Conservation (phyloP, 805 yeast species). For the Helenozyma baotianmanensis region DNA sequence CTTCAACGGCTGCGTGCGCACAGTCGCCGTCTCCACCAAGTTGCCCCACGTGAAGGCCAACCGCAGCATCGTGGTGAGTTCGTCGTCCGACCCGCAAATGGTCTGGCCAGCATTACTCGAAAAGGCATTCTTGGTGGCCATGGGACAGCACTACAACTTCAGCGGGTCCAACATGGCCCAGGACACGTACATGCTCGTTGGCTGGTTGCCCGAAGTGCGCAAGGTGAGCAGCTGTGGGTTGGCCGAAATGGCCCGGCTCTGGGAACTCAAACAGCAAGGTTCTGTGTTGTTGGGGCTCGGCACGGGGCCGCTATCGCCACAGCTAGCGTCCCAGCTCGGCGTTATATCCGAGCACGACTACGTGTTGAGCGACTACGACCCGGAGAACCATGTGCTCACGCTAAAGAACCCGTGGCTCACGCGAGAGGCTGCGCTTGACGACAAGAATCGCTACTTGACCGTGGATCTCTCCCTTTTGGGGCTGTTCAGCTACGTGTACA, state of each 20-base stretch:
- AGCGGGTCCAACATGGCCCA: conserved; percentile 72
- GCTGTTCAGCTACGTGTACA: conserved; percentile 48
- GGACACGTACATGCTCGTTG: conserved; percentile 61
- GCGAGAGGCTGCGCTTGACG: conserved; percentile 2
- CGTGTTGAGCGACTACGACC: conserved; percentile 34
- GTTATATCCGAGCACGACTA: conserved; percentile 69
- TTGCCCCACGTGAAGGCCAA: conserved; percentile 34
- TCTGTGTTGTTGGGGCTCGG: conserved; percentile 60
- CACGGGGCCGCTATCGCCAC: conserved; percentile 45
- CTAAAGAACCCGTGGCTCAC: conserved; percentile 37
- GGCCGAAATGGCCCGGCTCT: conserved; percentile 14
- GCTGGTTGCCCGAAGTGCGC: conserved; percentile 67
- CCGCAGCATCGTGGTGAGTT: conserved; percentile 32
- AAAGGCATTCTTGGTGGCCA: conserved; percentile 63
- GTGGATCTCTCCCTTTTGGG: conserved; percentile 18
- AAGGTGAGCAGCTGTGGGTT: conserved; percentile 31
- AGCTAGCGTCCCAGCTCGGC: conserved; percentile 28
- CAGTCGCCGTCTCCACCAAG: conserved; percentile 42
- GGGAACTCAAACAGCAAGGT: conserved; percentile 26
- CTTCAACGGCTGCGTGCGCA: conserved; percentile 51
- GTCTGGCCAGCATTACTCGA: conserved; percentile 74
- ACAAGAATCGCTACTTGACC: conserved; percentile 11
- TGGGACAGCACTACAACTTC: conserved; percentile 56
- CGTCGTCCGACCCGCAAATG: conserved; percentile 27
- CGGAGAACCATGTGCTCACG: not conserved